Conservation (phyloP, 805 yeast species). For the Pichia cabralensis region DNA sequence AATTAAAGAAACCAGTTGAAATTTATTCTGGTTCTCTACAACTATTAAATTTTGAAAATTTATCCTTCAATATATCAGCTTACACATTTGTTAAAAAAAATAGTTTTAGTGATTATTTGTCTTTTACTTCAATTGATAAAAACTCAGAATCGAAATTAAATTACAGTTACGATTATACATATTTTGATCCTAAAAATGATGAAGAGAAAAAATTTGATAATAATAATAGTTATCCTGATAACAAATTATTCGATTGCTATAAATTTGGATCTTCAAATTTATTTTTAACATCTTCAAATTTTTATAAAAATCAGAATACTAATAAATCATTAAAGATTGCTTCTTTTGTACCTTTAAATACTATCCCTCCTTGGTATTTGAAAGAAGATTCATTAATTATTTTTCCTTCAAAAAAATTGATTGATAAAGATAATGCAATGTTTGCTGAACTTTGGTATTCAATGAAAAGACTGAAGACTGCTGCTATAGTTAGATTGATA, state of each 20-base stretch:
- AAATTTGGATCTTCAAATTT: conserved; percentile 54
- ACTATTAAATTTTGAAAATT: conserved; percentile 1
- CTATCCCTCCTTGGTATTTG: conserved; percentile 49
- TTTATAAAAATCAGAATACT: too few relatives aligned
- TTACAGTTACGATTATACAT: conserved; percentile 4
- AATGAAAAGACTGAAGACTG: conserved; percentile 34
- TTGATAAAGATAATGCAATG: conserved; percentile 28
- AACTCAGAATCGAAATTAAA: neutral
- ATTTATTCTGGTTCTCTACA: conserved; percentile 4
- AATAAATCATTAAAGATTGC: conserved; percentile 51
- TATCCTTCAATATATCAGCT: conserved; percentile 5
- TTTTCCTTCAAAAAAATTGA: conserved; percentile 12
- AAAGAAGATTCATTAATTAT: conserved; percentile 51
- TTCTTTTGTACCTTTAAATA: conserved; percentile 40
- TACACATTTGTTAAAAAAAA: conserved; percentile 9
- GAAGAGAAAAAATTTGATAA: conserved; percentile 21
- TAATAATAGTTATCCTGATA: too few relatives aligned
- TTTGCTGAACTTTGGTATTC: conserved; percentile 43
- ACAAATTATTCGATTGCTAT: too few relatives aligned
- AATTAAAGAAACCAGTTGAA: conserved; percentile 10
- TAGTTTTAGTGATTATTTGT: conserved; percentile 4
- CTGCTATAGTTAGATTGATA: conserved; percentile 59
- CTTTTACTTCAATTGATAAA: conserved; percentile 2
- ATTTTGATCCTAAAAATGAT: conserved; percentile 11
- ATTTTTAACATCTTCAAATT: too few relatives aligned